These are phyloP conservation scores for Dendryphion nanum DNA, from an alignment of 2,329 filamentous ascomycete species.

Conservation along the genomic window DNA sequence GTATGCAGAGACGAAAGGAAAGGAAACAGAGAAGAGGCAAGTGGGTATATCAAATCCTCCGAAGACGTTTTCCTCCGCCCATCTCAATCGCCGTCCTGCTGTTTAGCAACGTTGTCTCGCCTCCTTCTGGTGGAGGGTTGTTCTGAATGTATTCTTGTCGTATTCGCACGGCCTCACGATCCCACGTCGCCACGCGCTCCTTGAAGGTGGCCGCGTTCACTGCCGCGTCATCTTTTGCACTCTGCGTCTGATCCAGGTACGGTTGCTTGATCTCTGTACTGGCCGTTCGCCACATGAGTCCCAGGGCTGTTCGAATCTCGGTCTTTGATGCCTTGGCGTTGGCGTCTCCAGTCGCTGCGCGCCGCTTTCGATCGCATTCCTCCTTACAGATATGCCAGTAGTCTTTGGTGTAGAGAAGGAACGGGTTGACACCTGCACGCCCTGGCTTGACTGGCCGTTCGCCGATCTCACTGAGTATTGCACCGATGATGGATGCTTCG, in stretches of 20 bases:
- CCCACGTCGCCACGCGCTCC: conserved; percentile 67
- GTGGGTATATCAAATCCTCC: conserved; percentile 17
- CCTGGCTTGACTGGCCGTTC: conserved; percentile 69
- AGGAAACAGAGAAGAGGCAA: neutral
- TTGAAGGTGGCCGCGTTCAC: conserved; percentile 60
- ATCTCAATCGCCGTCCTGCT: conserved; percentile 40
- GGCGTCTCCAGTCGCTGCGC: conserved; percentile 62
- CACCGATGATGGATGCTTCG: conserved; percentile 56
- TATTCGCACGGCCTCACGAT: conserved; percentile 58
- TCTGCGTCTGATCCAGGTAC: conserved; percentile 71
- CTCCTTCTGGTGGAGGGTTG: conserved; percentile 31
- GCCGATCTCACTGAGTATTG: conserved; percentile 65
- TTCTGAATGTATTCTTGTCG: conserved; percentile 43
- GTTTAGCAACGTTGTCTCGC: conserved; percentile 28
- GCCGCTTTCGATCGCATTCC: conserved; percentile 67
- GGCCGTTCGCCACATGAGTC: conserved; percentile 86
- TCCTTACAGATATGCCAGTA: conserved; percentile 62
- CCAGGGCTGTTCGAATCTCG: conserved; percentile 81
- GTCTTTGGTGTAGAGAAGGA: conserved; percentile 83
- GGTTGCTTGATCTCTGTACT: conserved; percentile 69
- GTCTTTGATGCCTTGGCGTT: conserved; percentile 65
- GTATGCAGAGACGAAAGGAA: neutral
- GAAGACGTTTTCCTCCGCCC: conserved; percentile 33
- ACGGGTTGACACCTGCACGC: conserved; percentile 78
- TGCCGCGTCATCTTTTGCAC: conserved; percentile 66